Evolutionary conservation across 129 eudicot species (phyloP), one percentile per base, ranked within the genome.

Genomic region (Escallonia rubra): DNA sequence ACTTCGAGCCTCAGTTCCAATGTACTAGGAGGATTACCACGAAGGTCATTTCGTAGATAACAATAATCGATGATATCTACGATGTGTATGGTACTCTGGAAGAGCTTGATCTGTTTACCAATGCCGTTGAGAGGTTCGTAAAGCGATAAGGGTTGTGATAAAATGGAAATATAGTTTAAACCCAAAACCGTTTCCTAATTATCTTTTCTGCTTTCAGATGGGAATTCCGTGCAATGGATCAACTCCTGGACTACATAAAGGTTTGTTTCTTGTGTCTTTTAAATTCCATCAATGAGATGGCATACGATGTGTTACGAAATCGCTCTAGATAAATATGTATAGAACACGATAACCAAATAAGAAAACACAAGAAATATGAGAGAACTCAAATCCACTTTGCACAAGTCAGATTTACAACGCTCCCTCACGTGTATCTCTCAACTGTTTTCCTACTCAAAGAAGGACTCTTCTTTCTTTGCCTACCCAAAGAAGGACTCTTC

Each of bases 201-300:
- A 6, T 10, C 14, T 43, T 57, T 16, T 57, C 7, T 5, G 4
- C 44, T 13, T 43, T 62, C 58, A 86, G 88, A 73, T 86, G 92
- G 92, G 92, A 82, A 56, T 48, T 76, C n/a, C 72, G 77, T 10
- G 72, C 76, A 34, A 41, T 77, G 41, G 92, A 86, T 39, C 70
- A 47, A 44, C 81, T 86, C 43, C 92, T 86, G 0, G 78, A 86
- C 10, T 86, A 79, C 76, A 70, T 82, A 81, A 71, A 70, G 78
- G 74, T 82, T 14, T 79, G 88, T 57, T 86, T 79, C 79, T 69
- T 79, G 41, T 77, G 71, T 43, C 65, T 86, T 69, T 77, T 69
- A 72, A 82, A 86, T 74, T 54, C 72, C 13, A 63, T 76, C 11
- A 82, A 79, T 72, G 86, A 86, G 66, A 66, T 86, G 71, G 83